Conservation (phyloP, 2,329 filamentous ascomycete genomes). For the Eurotiales sp. region DNA sequence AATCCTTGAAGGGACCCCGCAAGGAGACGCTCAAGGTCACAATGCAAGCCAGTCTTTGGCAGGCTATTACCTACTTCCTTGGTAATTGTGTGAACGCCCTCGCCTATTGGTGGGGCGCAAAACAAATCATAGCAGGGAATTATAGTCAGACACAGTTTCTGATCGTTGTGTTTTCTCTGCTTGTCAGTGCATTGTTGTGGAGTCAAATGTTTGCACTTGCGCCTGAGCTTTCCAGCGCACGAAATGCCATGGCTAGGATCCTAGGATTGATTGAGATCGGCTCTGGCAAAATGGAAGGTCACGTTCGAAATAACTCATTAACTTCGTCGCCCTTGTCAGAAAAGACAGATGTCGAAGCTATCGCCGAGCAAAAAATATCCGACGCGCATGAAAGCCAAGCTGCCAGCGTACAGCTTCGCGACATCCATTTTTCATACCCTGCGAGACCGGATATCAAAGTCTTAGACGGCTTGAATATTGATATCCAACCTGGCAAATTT, state of each 20-base stretch:
- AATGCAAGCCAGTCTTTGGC: constrained; percentile 44
- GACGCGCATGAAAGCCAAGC: constrained; percentile 10
- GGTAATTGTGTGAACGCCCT: constrained; percentile 69
- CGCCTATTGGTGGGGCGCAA: constrained; percentile 76
- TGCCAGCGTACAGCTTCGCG: constrained; percentile 50
- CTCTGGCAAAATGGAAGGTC: constrained; percentile 29
- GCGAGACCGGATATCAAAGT: constrained; percentile 57
- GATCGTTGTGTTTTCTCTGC: constrained; percentile 66
- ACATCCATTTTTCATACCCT: constrained; percentile 64
- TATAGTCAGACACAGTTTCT: constrained; percentile 69
- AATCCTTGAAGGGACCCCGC: constrained; percentile 45
- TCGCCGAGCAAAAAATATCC: constrained; percentile 10
- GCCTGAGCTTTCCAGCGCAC: constrained; percentile 68
- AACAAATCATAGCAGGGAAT: constrained; percentile 62
- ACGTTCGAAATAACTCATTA: constrained; percentile 14
- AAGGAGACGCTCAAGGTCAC: constrained; percentile 49
- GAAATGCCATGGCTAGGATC: constrained; percentile 58
- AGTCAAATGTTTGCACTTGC: constrained; percentile 72
- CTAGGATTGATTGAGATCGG: constrained; percentile 39
- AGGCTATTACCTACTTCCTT: constrained; percentile 42
- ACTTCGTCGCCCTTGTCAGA: not conserved
- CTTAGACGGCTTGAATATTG: constrained; percentile 54
- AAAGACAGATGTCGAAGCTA: constrained; percentile 12
- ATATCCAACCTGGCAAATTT: constrained; percentile 58
- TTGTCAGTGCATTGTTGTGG: constrained; percentile 70